These are phyloP conservation scores for Nakazawaea populi DNA, from an alignment of 805 yeast genomes.

Conservation along the genomic window DNA sequence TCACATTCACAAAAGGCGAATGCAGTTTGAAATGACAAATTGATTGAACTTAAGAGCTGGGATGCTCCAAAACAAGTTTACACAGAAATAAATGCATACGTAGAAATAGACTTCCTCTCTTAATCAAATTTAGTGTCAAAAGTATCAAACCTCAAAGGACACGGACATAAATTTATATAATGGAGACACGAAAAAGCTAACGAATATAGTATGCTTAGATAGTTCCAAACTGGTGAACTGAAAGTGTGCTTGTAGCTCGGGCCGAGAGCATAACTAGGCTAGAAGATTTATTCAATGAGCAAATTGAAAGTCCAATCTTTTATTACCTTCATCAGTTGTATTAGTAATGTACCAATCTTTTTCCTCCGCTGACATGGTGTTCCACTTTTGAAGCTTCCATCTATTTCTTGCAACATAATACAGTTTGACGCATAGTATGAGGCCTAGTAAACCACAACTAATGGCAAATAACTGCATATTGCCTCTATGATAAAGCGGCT, in stretches of 20 bases:
- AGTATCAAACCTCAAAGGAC: no score
- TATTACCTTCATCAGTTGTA: constrained; percentile 50
- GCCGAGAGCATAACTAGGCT: not conserved
- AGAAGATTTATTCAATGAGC: not conserved
- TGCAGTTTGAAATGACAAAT: no score
- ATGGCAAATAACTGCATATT: constrained; percentile 36
- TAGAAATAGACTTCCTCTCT: no score
- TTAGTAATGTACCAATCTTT: constrained; percentile 36
- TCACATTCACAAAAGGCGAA: no score
- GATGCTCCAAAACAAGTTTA: no score
- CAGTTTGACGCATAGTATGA: constrained; percentile 25
- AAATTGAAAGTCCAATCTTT: constrained; percentile 43
- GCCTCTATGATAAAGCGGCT: constrained; percentile 56
- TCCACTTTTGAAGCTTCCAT: constrained; percentile 44
- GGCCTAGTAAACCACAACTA: constrained; percentile 25
- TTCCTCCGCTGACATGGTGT: constrained; percentile 41
- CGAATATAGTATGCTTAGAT: no score
- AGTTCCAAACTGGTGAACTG: constrained; percentile 12
- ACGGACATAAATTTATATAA: no score
- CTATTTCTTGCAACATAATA: constrained; percentile 38
- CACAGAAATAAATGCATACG: no score
- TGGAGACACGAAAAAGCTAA: no score
- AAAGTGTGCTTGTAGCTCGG: constrained; percentile 19
- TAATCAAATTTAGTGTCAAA: no score
- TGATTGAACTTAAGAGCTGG: no score